These are phyloP conservation scores for Castanea sativa DNA, from an alignment of 306 rosid genomes.

Conservation along the genomic window DNA sequence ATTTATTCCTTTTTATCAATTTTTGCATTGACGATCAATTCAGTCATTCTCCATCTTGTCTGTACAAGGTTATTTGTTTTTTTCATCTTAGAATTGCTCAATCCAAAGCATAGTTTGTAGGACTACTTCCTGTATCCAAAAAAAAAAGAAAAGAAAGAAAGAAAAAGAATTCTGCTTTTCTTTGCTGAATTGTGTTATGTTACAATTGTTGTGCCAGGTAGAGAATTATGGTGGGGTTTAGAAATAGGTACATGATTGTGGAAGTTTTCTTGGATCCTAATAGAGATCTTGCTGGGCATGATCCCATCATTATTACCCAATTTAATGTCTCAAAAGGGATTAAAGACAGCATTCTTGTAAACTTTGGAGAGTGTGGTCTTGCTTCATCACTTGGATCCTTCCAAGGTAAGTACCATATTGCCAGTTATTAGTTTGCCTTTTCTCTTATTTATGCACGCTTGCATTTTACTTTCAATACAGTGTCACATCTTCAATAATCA, in stretches of 20 bases:
- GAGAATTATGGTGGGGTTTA: constrained; percentile 75
- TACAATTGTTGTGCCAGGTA: neutral
- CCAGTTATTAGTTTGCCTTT: neutral
- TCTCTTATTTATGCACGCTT: too few relatives aligned
- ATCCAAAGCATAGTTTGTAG: too few relatives aligned
- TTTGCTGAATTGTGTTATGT: neutral
- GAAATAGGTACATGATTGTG: constrained; percentile 70
- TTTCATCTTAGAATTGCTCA: neutral
- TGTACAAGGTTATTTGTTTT: neutral
- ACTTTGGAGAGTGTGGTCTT: constrained; percentile 90
- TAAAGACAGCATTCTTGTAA: constrained; percentile 64
- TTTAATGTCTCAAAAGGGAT: constrained; percentile 64
- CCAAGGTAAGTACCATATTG: constrained; percentile 40
- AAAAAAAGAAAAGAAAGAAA: too few relatives aligned
- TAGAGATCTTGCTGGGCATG: constrained; percentile 39
- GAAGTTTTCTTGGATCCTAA: constrained; percentile 82
- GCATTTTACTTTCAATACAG: neutral
- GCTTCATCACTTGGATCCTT: constrained; percentile 72
- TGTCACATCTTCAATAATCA: neutral
- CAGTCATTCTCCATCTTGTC: neutral
- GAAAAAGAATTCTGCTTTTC: neutral
- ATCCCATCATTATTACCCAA: constrained; percentile 63
- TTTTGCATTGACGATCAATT: neutral
- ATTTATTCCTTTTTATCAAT: neutral
- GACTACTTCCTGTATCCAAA: too few relatives aligned